Evolutionary conservation across 345 rosid genomes (phyloP), one percentile per base, ranked within the genome.

Genomic region (Pseudoturritis turrita): DNA sequence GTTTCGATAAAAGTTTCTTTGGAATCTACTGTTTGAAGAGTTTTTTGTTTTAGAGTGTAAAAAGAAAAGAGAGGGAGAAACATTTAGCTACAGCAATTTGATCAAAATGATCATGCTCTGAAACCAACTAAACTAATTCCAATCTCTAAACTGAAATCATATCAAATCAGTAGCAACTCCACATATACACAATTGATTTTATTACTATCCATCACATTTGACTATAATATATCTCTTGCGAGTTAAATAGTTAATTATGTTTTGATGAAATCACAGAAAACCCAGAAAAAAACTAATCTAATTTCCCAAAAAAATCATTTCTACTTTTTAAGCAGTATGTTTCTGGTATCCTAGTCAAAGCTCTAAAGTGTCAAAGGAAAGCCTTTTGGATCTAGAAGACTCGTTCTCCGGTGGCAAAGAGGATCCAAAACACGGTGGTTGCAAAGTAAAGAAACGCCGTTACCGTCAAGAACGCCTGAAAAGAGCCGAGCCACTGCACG

Each of bases 401-500:
- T 76, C 88, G 82, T 8, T 95, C 96, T 28, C 90, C 99, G 2
- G 97, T 91, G 6, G 97, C 87, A 43, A 68, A 85, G 22, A 87
- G 39, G 80, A 84, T 83, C 85, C 89, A 95, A 56, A 91, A 95
- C 46, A 91, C 68, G 44, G 97, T 72, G 12, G 93, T 40, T 28
- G 64, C 68, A 75, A 95, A 89, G 74, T 91, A 88, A n/a, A 95
- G 93, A 12, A 70, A 84, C 15, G 97, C 96, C 0, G 99, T 95
- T 50, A 89, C 79, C 0, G 77, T 84, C 53, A 95, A 86, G 54
- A 95, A 95, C 36, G 94, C 96, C 80, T 89, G 96, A 22, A 89
- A 95, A 6, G 97, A 95, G 45, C 99, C 97, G 1, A 89, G 78
- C 96, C 97, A 83, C 52, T 89, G 84, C 22, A 91, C 97, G 3